Conservation (phyloP, 1,284 basidiomycete species). For the Cutaneotrichosporon dermatis region DNA sequence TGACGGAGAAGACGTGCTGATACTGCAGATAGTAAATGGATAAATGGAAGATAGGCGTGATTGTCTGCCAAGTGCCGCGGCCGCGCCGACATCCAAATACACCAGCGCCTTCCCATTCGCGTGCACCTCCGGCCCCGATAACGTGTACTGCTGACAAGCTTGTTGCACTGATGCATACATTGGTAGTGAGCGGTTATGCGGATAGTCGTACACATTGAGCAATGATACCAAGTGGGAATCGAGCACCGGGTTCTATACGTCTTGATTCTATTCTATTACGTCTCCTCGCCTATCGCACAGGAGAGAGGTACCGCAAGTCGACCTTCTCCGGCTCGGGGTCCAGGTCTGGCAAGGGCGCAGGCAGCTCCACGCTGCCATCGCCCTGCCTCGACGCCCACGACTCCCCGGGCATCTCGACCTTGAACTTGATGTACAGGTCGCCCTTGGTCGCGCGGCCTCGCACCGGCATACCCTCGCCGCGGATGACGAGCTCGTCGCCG, state of each 20-base stretch:
- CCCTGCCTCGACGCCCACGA: constrained; percentile 38
- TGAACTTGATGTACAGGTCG: constrained; percentile 72
- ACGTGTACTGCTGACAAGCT: no score
- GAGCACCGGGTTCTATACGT: no score
- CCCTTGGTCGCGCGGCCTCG: constrained; percentile 65
- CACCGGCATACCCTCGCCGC: constrained; percentile 80
- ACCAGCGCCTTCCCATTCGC: no score
- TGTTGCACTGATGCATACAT: background rate
- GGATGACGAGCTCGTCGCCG: constrained; percentile 66
- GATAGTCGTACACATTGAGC: no score
- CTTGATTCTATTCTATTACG: background rate
- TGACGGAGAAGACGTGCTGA: no score
- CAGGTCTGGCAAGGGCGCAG: constrained; percentile 27
- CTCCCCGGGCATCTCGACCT: constrained; percentile 66
- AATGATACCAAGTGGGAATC: no score
- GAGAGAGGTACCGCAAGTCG: constrained; percentile 12
- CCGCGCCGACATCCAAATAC: no score
- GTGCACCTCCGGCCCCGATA: no score
- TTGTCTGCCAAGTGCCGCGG: no score
- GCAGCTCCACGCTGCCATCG: constrained; percentile 20
- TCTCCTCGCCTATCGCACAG: background rate
- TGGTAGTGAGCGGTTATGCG: background rate
- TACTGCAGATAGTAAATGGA: no score
- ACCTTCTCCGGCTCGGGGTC: constrained; percentile 11
- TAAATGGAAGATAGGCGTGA: no score